Evolutionary conservation across 2,329 filamentous ascomycete genomes (phyloP).

Genomic region (Chrysoporthe austroafricana): DNA sequence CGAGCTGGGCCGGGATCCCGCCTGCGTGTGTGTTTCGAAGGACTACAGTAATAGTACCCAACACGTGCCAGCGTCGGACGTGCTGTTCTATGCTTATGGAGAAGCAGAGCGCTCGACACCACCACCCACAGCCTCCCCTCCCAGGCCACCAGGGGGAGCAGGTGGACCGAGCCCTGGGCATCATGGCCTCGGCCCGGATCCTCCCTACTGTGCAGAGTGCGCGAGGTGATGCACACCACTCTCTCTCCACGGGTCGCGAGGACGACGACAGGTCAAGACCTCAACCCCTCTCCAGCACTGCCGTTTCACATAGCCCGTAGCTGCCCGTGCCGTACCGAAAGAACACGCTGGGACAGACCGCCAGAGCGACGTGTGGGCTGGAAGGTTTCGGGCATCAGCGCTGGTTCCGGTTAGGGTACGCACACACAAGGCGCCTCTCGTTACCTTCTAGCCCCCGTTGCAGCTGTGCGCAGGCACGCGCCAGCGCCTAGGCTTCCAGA

Average conservation of each 20-base stretch:
- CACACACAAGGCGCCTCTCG: background rate
- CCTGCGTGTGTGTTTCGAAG: conserved; percentile 3
- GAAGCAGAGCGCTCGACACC: background rate
- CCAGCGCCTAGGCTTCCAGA: background rate
- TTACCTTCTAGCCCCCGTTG: background rate
- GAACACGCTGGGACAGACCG: background rate
- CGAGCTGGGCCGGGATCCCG: background rate
- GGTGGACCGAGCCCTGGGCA: background rate
- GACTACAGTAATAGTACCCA: background rate
- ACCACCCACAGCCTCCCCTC: no score
- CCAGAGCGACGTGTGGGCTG: background rate
- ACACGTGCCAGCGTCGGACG: background rate
- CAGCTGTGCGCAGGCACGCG: background rate
- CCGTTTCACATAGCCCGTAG: background rate
- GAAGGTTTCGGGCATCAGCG: background rate
- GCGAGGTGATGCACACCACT: no score
- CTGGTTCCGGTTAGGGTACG: background rate
- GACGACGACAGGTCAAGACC: background rate
- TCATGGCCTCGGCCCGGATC: background rate
- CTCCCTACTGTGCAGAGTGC: background rate
- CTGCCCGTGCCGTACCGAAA: background rate
- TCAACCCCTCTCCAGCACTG: background rate
- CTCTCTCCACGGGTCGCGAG: background rate
- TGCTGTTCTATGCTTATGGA: background rate
- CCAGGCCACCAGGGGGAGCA: background rate